These are phyloP conservation scores for Dactylellina cionopaga DNA, from an alignment of 2,329 filamentous ascomycete genomes.

Conservation along the genomic window DNA sequence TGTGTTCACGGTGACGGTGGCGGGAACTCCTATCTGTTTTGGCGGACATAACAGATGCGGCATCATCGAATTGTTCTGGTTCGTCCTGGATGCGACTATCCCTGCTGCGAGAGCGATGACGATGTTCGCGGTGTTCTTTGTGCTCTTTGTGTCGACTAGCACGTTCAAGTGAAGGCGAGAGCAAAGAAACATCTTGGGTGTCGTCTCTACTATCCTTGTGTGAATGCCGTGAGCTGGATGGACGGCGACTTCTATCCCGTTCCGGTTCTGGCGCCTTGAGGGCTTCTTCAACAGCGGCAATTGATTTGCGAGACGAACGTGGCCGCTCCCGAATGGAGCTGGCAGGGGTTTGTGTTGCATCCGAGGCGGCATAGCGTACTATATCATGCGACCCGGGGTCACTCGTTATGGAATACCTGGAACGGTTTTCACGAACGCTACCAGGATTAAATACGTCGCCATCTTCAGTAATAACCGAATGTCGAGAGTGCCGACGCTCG, in stretches of 20 bases:
- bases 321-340: conserved; percentile 41
- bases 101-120: conserved; percentile 45
- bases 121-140: conserved; percentile 42
- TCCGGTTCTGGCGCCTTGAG: conserved; percentile 11
- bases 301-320: conserved; percentile 42
- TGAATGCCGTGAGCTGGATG: conserved; percentile 43
- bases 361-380: conserved; percentile 45
- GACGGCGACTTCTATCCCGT: conserved; percentile 23
- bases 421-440: conserved; percentile 26
- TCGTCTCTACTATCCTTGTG: conserved; percentile 21
- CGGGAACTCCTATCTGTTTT: conserved; percentile 43
- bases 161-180: conserved; percentile 37
- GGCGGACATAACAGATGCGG: conserved; percentile 34
- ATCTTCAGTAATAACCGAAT: conserved; percentile 44
- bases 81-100: conserved; percentile 35
- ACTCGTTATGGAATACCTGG: conserved; percentile 35
- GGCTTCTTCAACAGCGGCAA: conserved; percentile 24
- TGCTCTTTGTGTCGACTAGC: conserved; percentile 27
- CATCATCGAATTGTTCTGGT: conserved; percentile 36
- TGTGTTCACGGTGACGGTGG: conserved; percentile 39
- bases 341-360: conserved; percentile 39
- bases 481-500: conserved; percentile 41
- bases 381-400: conserved; percentile 37
- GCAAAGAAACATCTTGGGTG: conserved; percentile 12
- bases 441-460: conserved; percentile 18